phyloP scores from a whole-genome alignment of 2,329 filamentous ascomycete genomes.

The Penicillium sp. region DNA sequence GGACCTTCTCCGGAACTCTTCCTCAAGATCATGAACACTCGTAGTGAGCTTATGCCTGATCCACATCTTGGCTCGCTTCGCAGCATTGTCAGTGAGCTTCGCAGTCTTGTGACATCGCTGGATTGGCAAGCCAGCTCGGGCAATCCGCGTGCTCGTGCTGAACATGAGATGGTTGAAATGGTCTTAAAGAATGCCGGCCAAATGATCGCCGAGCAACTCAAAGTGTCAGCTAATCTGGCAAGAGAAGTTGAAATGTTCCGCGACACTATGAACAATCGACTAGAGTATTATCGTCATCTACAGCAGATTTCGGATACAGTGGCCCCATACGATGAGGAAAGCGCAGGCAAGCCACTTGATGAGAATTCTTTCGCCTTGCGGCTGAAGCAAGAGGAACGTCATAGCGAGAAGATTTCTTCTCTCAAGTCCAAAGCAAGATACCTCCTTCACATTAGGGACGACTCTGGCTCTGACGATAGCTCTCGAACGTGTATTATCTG shows the following conservation, averaged over 20 bases:
- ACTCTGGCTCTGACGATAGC: conserved; percentile 60
- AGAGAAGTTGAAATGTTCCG: conserved; percentile 74
- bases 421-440: conserved; percentile 76
- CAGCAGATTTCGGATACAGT: conserved; percentile 90
- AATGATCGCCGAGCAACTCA: conserved; percentile 54
- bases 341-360: conserved; percentile 58
- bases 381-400: conserved; percentile 49
- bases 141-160: conserved; percentile 57
- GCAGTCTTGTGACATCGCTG: conserved; percentile 60
- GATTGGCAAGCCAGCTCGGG: conserved; percentile 58
- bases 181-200: conserved; percentile 61
- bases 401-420: conserved; percentile 60
- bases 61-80: conserved; percentile 64
- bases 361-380: conserved; percentile 46
- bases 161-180: conserved; percentile 63
- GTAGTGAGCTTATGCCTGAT: conserved; percentile 47
- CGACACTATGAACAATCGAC: conserved; percentile 74
- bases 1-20: conserved; percentile 71
- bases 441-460: conserved; percentile 59
- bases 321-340: conserved; percentile 65
- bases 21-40: conserved; percentile 48
- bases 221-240: conserved; percentile 52
- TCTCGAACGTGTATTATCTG: conserved; percentile 83
- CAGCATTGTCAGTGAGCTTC: conserved; percentile 67
- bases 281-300: conserved; percentile 88